These are phyloP conservation scores for Tolypocladium cylindrosporum DNA, from an alignment of 2,329 filamentous ascomycete species.

Conservation along the genomic window DNA sequence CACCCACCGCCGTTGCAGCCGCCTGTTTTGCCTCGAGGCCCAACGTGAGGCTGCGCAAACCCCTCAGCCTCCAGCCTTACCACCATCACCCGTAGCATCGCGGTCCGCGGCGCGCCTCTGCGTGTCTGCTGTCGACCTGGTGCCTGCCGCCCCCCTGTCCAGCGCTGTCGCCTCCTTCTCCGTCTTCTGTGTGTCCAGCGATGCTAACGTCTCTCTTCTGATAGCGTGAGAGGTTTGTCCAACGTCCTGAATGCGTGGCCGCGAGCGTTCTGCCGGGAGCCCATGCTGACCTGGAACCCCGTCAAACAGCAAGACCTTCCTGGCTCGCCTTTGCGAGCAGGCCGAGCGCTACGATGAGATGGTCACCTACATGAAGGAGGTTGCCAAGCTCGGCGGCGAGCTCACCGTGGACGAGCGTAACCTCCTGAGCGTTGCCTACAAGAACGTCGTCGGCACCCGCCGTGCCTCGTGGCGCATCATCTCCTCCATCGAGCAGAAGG, in stretches of 20 bases:
- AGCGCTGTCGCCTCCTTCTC: not conserved
- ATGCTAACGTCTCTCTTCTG: slow-evolving; percentile 26
- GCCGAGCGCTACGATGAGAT: slow-evolving; percentile 99
- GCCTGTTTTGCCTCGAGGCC: not conserved
- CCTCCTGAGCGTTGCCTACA: slow-evolving; percentile 97
- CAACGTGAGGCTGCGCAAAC: not conserved
- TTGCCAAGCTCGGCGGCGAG: slow-evolving; percentile 76
- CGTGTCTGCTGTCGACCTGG: not conserved
- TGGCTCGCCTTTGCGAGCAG: slow-evolving; percentile 99
- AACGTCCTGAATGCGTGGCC: slow-evolving; percentile 7
- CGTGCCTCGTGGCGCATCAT: slow-evolving; percentile 99
- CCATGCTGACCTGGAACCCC: not conserved
- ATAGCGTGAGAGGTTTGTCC: slow-evolving; percentile 60
- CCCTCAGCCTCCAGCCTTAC: not conserved
- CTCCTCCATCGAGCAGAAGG: slow-evolving; percentile 99
- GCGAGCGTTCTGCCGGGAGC: not conserved
- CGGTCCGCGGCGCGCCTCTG: not conserved
- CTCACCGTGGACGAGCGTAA: slow-evolving; percentile 96
- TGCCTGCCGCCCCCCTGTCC: not conserved
- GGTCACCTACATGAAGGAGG: slow-evolving; percentile 99
- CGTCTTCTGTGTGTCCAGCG: slow-evolving; percentile 1
- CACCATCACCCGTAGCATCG: not conserved
- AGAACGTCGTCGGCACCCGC: slow-evolving; percentile 97
- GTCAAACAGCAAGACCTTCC: slow-evolving; percentile 85
- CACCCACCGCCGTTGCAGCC: slow-evolving; percentile 3